A percentile compares a stretch with the other conserved stretches of the same genome.
Evolutionary conservation across 441 rosid species (phyloP).

Genomic region (Populus hybrid): DNA sequence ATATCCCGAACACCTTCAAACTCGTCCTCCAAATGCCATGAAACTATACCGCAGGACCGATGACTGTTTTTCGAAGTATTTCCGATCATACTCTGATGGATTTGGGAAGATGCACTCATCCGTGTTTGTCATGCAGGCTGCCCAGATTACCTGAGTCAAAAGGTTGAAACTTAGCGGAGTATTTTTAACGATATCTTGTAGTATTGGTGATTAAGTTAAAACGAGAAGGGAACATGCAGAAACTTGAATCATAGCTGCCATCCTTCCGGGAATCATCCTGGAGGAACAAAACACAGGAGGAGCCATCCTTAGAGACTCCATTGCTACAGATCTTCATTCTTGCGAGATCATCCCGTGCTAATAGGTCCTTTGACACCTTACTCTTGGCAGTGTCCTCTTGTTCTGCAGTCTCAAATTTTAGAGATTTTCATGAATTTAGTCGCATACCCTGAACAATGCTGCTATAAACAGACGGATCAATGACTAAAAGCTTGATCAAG

Average conservation of each 20-base stretch:
- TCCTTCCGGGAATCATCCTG: constrained; percentile 25
- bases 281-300: constrained; percentile 25
- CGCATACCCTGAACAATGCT: constrained; percentile 19
- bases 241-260: constrained; percentile 22
- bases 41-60: constrained; percentile 16
- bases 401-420: constrained; percentile 6
- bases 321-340: constrained; percentile 28
- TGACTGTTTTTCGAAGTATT: constrained; percentile 21
- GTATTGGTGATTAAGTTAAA: not conserved
- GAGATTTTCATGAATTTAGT: not conserved
- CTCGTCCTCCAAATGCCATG: constrained; percentile 33
- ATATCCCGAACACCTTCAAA: constrained; percentile 28
- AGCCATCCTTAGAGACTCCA: constrained; percentile 31
- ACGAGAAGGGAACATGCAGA: not conserved
- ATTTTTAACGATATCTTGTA: not conserved
- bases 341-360: constrained; percentile 29
- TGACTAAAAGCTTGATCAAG: constrained; percentile 19
- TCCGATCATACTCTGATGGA: constrained; percentile 25
- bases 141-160: constrained; percentile 17
- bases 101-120: constrained; percentile 21
- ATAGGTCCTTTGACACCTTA: constrained; percentile 10
- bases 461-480: constrained; percentile 12
- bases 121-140: constrained; percentile 1
- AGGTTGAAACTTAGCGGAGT: too few species aligned
- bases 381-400: constrained; percentile 24